Evolutionary conservation across 257 asterid genomes (phyloP).

Genomic region (Cinchona pubescens): DNA sequence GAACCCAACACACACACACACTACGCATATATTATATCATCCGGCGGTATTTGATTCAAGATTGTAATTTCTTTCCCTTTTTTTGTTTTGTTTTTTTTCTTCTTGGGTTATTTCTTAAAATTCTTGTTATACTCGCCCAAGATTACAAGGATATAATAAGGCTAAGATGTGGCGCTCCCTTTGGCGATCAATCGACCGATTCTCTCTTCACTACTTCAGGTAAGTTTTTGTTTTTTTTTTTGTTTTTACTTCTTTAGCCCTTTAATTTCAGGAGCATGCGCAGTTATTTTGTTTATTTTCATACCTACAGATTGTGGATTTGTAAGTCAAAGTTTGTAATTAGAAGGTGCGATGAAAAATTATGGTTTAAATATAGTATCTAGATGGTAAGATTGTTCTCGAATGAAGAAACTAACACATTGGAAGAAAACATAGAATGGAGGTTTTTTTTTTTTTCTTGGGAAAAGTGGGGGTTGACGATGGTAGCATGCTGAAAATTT

Average conservation of each 20-base stretch:
- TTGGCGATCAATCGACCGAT: constrained; percentile 22
- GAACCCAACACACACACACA: too few relatives aligned
- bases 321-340: neutral
- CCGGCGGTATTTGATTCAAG: too few relatives aligned
- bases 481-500: neutral
- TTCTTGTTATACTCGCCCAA: neutral
- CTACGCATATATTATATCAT: too few relatives aligned
- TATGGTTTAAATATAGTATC: too few relatives aligned
- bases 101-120: neutral
- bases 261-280: neutral
- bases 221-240: neutral
- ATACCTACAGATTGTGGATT: neutral
- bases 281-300: too few relatives aligned
- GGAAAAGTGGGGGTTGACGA: too few relatives aligned
- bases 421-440: too few relatives aligned
- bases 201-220: constrained; percentile 25
- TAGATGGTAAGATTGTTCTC: too few relatives aligned
- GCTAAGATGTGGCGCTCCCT: constrained; percentile 22
- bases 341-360: neutral
- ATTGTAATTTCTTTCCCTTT: neutral
- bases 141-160: too few relatives aligned
- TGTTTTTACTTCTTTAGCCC: neutral
- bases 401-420: too few relatives aligned
- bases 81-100: neutral
- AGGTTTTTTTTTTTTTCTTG: too few relatives aligned